These are phyloP conservation scores for Neurospora hispaniola DNA, from an alignment of 495 filamentous ascomycete species.

Conservation along the genomic window DNA sequence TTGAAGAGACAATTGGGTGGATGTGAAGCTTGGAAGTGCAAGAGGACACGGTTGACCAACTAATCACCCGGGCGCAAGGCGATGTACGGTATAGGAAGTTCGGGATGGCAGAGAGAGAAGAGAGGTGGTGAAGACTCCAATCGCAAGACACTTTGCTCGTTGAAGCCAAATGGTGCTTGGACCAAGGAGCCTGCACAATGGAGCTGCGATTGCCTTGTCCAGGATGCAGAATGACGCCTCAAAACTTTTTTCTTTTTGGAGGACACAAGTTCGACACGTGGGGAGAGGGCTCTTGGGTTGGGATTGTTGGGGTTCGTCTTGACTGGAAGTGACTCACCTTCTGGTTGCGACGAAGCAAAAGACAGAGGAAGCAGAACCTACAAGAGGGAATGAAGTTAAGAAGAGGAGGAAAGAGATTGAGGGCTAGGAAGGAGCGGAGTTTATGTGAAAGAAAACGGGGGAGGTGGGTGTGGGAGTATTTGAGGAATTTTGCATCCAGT, in stretches of 20 bases:
- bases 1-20: background rate
- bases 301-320: background rate
- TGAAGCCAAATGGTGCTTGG: background rate
- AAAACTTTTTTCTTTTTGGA: background rate
- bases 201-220: background rate
- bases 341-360: slow-evolving; percentile 1
- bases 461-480: slow-evolving; percentile 20
- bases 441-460: slow-evolving; percentile 1
- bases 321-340: slow-evolving; percentile 8
- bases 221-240: background rate
- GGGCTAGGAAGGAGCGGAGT: background rate
- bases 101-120: background rate
- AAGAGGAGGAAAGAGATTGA: slow-evolving; percentile 11
- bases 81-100: background rate
- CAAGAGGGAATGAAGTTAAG: slow-evolving; percentile 18
- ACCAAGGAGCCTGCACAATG: background rate
- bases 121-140: background rate
- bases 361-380: slow-evolving; percentile 1
- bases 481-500: slow-evolving; percentile 22
- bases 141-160: background rate
- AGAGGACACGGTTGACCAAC: background rate
- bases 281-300: background rate
- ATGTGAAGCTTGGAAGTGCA: background rate
- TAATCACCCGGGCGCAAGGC: background rate
- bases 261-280: background rate